A percentile compares a stretch with the other conserved stretches of the same genome.
Conservation (phyloP, 2,329 filamentous ascomycete species). For the Aspergillus hiratsukae region DNA sequence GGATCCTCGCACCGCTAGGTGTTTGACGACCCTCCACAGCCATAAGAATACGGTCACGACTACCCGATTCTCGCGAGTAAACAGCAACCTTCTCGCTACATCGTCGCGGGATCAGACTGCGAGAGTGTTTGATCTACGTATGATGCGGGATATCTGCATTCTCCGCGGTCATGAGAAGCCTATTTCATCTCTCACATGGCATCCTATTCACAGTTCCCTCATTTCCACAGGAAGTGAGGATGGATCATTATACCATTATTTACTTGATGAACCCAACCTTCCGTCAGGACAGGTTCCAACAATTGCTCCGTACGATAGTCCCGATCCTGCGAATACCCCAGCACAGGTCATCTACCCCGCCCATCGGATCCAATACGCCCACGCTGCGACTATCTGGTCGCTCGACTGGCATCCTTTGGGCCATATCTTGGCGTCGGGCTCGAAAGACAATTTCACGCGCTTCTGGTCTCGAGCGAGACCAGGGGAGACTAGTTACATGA, state of each 20-base stretch:
- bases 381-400: conserved; percentile 95
- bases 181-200: conserved; percentile 87
- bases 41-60: conserved; percentile 98
- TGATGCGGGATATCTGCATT: conserved; percentile 96
- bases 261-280: conserved; percentile 91
- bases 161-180: conserved; percentile 95
- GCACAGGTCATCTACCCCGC: conserved; percentile 90
- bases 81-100: conserved; percentile 81
- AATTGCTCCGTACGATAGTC: conserved; percentile 76
- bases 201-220: conserved; percentile 84
- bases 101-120: conserved; percentile 91
- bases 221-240: conserved; percentile 88
- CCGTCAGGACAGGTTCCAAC: conserved; percentile 68
- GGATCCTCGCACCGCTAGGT: conserved; percentile 89
- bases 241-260: conserved; percentile 84
- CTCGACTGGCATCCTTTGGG: conserved; percentile 96
- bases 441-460: conserved; percentile 91
- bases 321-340: conserved; percentile 72
- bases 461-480: conserved; percentile 94
- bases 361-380: conserved; percentile 79
- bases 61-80: conserved; percentile 80
- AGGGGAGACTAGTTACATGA: conserved; percentile 77
- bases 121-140: conserved; percentile 87
- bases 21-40: conserved; percentile 87
- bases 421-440: conserved; percentile 90